Evolutionary conservation across 2,329 filamentous ascomycete species (phyloP), one percentile per base, ranked within the genome.

Genomic region (Anthostomella pinea): DNA sequence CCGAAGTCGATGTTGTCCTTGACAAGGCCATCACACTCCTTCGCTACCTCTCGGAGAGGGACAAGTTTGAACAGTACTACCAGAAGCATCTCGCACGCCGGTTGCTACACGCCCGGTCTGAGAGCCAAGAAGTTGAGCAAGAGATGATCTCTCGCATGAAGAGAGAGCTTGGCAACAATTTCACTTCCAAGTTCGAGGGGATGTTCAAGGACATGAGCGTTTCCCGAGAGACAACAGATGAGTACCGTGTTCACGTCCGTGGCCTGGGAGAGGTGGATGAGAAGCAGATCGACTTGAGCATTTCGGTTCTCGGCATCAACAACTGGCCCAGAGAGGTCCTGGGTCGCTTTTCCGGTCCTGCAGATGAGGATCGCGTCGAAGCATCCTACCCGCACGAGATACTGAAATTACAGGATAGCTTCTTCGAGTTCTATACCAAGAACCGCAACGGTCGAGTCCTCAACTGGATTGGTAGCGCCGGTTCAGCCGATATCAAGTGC

Each of bases 81-180:
- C 95, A 97, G 70, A 95, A 95, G 60, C 93, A 98, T 64, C 75
- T 98, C 16, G 91, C 87, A 28, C 84, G 87, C 41, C 81, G 93
- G 33, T 69, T 98, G 26, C 71, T 98, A 13, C 87, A 93, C 66
- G 87, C 84, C 58, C 94, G 93, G 54, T 91, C 88, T 0, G 83
- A 94, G 50, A 95, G 87, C 58, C 83, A 87, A 47, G 91, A 96
- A 54, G 87, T 89, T 1, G 93, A 98, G 65, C 90, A 91, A 60
- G 85, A 93, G 55, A 94, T 98, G 79, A 93, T 98, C 34, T 85
- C 83, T 0, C 86, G 91, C 46, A 96, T 98, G 89, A 97, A 96
- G 73, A 80, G 93, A 57, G 91, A 96, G 60, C 80, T 97, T 34
- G 93, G 93, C 24, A 95, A 94, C 60, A 83, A 89, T 50, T 97